Evolutionary conservation across 2,329 filamentous ascomycete species (phyloP).

Genomic region (Hysterium pulicare): DNA sequence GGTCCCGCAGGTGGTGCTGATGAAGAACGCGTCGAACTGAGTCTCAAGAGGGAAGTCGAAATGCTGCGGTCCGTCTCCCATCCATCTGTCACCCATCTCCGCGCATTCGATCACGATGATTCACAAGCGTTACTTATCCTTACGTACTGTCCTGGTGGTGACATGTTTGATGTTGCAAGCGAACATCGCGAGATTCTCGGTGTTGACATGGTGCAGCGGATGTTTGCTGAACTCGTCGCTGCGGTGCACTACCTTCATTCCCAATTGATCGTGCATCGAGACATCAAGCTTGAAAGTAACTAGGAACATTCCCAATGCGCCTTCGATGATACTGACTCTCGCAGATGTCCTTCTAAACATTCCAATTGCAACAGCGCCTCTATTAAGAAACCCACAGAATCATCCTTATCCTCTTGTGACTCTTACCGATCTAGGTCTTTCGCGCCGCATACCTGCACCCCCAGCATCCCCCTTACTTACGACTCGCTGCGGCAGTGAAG

Average conservation of each 20-base stretch:
- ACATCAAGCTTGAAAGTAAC: conserved; percentile 95
- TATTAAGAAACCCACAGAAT: conserved; percentile 62
- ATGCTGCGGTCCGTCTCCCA: conserved; percentile 87
- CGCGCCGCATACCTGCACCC: conserved; percentile 69
- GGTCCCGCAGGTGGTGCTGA: conserved; percentile 91
- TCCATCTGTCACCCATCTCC: conserved; percentile 84
- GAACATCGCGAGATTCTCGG: conserved; percentile 65
- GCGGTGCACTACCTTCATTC: conserved; percentile 84
- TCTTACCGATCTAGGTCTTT: conserved; percentile 87
- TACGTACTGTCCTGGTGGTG: conserved; percentile 89
- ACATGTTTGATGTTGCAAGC: conserved; percentile 89
- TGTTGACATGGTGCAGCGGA: conserved; percentile 69
- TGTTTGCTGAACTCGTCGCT: conserved; percentile 84
- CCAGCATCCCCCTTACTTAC: conserved; percentile 82
- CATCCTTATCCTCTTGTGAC: conserved; percentile 83
- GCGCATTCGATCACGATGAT: conserved; percentile 84
- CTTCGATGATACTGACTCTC: conserved; percentile 24
- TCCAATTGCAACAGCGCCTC: conserved; percentile 63
- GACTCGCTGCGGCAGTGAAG: conserved; percentile 91
- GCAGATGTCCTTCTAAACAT: conserved; percentile 89
- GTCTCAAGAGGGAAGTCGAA: conserved; percentile 89
- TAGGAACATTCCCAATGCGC: conserved; percentile 15
- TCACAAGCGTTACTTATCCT: conserved; percentile 80
- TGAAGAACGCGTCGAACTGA: conserved; percentile 88
- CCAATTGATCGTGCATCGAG: conserved; percentile 85